A percentile compares a stretch with the other conserved stretches of the same genome.
Conservation (phyloP, 2,329 filamentous ascomycete genomes). For the Daldinia sp. region DNA sequence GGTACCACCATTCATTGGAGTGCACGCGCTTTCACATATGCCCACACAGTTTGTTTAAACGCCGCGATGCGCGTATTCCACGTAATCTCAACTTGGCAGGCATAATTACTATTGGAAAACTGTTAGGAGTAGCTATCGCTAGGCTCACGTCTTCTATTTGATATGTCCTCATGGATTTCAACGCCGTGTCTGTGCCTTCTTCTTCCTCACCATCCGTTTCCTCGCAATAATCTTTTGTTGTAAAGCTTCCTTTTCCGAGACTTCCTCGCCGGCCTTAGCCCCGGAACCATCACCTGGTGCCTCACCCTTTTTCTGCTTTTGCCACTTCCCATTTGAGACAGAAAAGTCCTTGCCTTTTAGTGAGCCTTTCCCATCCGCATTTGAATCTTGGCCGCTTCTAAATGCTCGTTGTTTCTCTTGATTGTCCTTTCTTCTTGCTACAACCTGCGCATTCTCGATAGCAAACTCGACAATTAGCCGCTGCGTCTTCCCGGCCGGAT, state of each 20-base stretch:
- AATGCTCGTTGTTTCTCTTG: constrained; percentile 48
- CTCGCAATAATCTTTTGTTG: constrained; percentile 84
- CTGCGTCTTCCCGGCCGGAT: constrained; percentile 80
- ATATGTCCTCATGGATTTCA: constrained; percentile 27
- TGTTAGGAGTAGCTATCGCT: background rate
- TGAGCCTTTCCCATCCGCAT: constrained; percentile 12
- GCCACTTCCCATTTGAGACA: constrained; percentile 50
- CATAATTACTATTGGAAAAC: background rate
- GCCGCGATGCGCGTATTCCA: background rate
- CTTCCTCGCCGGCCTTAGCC: constrained; percentile 45
- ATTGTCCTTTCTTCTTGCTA: constrained; percentile 79
- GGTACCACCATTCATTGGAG: no score
- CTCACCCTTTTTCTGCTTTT: constrained; percentile 38
- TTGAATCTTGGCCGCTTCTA: constrained; percentile 44
- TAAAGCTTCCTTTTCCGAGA: constrained; percentile 55
- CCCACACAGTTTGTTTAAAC: constrained; percentile 11
- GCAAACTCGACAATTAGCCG: constrained; percentile 95
- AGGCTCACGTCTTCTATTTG: no score
- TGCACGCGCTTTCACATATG: background rate
- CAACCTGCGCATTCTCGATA: constrained; percentile 96
- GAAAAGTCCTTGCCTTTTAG: constrained; percentile 52
- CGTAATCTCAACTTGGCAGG: constrained; percentile 16
- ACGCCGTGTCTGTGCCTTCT: constrained; percentile 62
- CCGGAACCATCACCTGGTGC: constrained; percentile 27
- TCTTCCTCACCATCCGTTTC: constrained; percentile 83